Evolutionary conservation across 169 alveolate genomes (phyloP).

Genomic region (Eimeria falciformis): DNA sequence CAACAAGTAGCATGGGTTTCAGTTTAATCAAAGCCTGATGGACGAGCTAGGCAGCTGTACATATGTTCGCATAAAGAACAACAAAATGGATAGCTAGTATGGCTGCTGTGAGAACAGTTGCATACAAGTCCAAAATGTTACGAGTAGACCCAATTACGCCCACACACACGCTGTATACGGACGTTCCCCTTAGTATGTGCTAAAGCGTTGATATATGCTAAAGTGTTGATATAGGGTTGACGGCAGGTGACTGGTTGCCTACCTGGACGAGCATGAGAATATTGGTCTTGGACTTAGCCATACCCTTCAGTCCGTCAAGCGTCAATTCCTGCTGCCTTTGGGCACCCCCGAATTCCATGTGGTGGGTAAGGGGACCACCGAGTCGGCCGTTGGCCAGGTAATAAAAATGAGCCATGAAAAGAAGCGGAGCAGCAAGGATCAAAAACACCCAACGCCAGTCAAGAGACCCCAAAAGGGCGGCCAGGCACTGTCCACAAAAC

Average conservation of each 20-base stretch:
- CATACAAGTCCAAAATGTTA: too few relatives aligned
- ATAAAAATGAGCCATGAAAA: conserved; percentile 66
- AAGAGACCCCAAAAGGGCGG: conserved; percentile 70
- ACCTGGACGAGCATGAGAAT: conserved; percentile 72
- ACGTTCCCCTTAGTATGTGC: too few relatives aligned
- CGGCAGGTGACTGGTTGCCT: not conserved
- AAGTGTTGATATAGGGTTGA: too few relatives aligned
- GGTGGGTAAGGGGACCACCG: not conserved
- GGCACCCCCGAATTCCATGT: not conserved
- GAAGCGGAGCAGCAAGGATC: conserved; percentile 58
- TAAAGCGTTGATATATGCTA: too few relatives aligned
- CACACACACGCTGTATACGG: too few relatives aligned
- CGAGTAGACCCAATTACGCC: too few relatives aligned
- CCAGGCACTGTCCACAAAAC: conserved; percentile 71
- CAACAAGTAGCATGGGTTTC: too few relatives aligned
- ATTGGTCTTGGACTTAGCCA: conserved; percentile 56
- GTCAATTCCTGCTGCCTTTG: not conserved
- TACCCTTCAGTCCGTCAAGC: conserved; percentile 33
- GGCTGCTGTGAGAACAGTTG: too few relatives aligned
- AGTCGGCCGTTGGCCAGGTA: conserved; percentile 44
- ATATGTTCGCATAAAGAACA: too few relatives aligned
- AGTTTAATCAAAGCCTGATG: too few relatives aligned
- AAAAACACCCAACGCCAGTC: conserved; percentile 79
- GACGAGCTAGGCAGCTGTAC: too few relatives aligned
- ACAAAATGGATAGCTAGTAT: too few relatives aligned